Evolutionary conservation across 495 filamentous ascomycete genomes (phyloP).

Genomic region (Xylaria venustula): DNA sequence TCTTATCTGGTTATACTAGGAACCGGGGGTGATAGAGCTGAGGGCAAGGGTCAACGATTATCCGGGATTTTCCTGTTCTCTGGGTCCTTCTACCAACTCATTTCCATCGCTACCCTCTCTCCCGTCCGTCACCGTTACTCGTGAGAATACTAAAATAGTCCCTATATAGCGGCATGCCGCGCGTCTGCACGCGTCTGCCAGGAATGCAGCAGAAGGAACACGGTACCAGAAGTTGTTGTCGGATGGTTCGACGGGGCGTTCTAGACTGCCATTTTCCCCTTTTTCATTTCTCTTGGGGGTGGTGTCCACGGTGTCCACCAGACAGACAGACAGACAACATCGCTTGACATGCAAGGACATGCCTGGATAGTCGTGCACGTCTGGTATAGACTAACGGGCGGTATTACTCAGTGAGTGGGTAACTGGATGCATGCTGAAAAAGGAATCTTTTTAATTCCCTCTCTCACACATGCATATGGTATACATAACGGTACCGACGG

Average conservation of each 20-base stretch:
- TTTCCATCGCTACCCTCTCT: neutral
- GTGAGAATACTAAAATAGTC: neutral
- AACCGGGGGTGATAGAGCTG: neutral
- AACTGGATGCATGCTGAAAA: too few relatives aligned
- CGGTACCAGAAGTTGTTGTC: neutral
- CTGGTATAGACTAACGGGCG: too few relatives aligned
- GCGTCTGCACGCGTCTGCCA: slow-evolving; percentile 17
- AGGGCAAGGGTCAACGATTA: slow-evolving; percentile 3
- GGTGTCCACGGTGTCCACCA: too few relatives aligned
- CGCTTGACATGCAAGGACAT: neutral
- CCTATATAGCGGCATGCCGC: slow-evolving; percentile 13
- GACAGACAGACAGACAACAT: neutral
- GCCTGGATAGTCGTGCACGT: neutral
- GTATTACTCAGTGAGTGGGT: too few relatives aligned
- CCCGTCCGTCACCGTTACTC: neutral
- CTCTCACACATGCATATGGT: neutral
- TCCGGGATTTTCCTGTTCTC: slow-evolving; percentile 1
- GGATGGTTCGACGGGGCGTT: slow-evolving; percentile 1
- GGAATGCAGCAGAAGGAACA: slow-evolving; percentile 7
- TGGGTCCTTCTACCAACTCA: neutral
- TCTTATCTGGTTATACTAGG: neutral
- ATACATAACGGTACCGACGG: neutral
- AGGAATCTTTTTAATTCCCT: neutral
- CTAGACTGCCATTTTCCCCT: neutral
- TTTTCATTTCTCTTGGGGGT: neutral